A percentile compares a stretch with the other conserved stretches of the same genome.
phyloP scores from a whole-genome alignment of 495 filamentous ascomycete species.

The Clohesyomyces aquaticus region DNA sequence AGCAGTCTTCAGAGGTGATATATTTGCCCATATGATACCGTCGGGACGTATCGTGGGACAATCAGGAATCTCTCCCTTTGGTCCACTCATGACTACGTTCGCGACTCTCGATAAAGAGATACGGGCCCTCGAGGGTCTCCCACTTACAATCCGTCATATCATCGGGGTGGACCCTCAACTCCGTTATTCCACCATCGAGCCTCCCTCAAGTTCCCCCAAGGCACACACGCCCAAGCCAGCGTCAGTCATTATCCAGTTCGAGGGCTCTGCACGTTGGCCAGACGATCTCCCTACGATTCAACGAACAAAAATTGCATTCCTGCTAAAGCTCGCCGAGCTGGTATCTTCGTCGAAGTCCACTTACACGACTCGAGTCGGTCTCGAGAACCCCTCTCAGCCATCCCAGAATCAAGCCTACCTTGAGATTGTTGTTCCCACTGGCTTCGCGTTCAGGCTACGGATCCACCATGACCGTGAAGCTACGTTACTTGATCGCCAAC shows the following conservation, averaged over 20 bases:
- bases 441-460: slow-evolving; percentile 68
- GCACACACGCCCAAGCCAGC: slow-evolving; percentile 52
- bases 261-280: slow-evolving; percentile 91
- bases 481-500: slow-evolving; percentile 71
- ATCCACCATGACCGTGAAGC: slow-evolving; percentile 85
- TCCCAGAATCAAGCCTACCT: slow-evolving; percentile 81
- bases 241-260: slow-evolving; percentile 83
- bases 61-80: slow-evolving; percentile 56
- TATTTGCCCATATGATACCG: slow-evolving; percentile 61
- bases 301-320: slow-evolving; percentile 88
- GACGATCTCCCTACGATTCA: slow-evolving; percentile 89
- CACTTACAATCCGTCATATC: slow-evolving; percentile 77
- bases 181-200: slow-evolving; percentile 68
- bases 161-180: slow-evolving; percentile 70
- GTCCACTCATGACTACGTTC: slow-evolving; percentile 64
- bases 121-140: slow-evolving; percentile 73
- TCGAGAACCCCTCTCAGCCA: slow-evolving; percentile 72
- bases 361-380: slow-evolving; percentile 67
- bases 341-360: slow-evolving; percentile 59
- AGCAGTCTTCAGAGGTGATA: slow-evolving; percentile 64
- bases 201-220: slow-evolving; percentile 45
- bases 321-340: slow-evolving; percentile 76
- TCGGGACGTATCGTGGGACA: slow-evolving; percentile 34
- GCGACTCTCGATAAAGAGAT: slow-evolving; percentile 72
- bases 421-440: slow-evolving; percentile 73